These are phyloP conservation scores for Helotiales sp. DNA, from an alignment of 2,329 filamentous ascomycete genomes.

Conservation along the genomic window DNA sequence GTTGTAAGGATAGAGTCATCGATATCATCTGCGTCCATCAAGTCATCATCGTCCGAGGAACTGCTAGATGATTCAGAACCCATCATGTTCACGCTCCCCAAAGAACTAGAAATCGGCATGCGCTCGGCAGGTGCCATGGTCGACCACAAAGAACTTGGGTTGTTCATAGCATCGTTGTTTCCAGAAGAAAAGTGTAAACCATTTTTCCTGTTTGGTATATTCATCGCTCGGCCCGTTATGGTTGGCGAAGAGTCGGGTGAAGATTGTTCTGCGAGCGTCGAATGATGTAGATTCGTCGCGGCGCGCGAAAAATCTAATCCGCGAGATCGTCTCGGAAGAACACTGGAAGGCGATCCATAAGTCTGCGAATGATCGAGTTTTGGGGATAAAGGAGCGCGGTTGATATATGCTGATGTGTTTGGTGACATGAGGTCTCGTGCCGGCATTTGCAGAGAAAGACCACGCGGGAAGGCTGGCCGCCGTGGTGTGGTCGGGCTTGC, in stretches of 20 bases:
- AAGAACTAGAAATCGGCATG: constrained; percentile 73
- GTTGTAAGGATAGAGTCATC: constrained; percentile 82
- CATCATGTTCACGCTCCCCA: constrained; percentile 54
- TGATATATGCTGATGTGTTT: constrained; percentile 48
- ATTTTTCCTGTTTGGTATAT: constrained; percentile 55
- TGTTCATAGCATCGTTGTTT: constrained; percentile 63
- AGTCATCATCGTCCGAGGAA: constrained; percentile 67
- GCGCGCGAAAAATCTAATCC: constrained; percentile 92
- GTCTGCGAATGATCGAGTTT: constrained; percentile 82
- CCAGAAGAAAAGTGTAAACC: constrained; percentile 47
- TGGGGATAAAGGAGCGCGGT: constrained; percentile 73
- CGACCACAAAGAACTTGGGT: constrained; percentile 65
- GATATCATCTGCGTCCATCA: constrained; percentile 70
- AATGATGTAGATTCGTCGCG: constrained; percentile 93
- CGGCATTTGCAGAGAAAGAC: constrained; percentile 71
- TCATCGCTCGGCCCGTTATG: constrained; percentile 69
- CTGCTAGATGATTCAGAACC: constrained; percentile 77
- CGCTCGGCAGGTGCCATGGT: constrained; percentile 69
- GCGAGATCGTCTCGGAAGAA: constrained; percentile 83
- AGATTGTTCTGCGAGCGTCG: constrained; percentile 83
- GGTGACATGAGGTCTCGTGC: constrained; percentile 46
- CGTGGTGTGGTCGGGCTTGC: constrained; percentile 69
- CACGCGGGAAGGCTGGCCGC: constrained; percentile 60
- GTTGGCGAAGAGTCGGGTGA: constrained; percentile 91
- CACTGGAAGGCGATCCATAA: constrained; percentile 84